Conservation (phyloP, 495 filamentous ascomycete genomes). For the Neurospora sublineolata region DNA sequence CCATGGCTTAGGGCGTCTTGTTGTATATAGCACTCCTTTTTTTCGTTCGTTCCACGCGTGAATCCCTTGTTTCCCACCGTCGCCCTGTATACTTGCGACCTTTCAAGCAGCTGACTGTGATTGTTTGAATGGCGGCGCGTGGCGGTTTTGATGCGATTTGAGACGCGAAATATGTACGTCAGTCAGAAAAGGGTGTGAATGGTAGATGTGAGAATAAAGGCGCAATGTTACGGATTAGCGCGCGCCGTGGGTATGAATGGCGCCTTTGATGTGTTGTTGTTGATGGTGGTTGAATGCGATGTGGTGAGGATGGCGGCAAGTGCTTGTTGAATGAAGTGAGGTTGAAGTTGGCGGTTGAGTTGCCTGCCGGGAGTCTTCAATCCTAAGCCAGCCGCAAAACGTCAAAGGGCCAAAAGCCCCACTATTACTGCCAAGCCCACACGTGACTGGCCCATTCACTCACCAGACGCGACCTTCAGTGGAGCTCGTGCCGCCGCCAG, state of each 20-base stretch:
- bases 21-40: neutral
- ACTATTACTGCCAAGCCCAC: neutral
- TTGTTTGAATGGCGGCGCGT: neutral
- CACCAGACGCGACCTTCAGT: neutral
- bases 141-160: neutral
- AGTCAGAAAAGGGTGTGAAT: neutral
- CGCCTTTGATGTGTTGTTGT: neutral
- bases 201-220: no score
- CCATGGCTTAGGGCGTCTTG: conserved; percentile 36
- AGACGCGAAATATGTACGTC: neutral
- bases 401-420: neutral
- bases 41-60: neutral
- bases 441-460: neutral
- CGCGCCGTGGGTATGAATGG: neutral
- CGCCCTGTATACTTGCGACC: neutral
- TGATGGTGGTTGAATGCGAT: neutral
- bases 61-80: neutral
- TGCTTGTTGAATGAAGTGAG: neutral
- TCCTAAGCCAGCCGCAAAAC: neutral
- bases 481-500: neutral
- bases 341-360: neutral
- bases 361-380: neutral
- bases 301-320: neutral
- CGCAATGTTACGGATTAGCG: no score
- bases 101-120: neutral